phyloP scores from a whole-genome alignment of 1,284 basidiomycete genomes.

The Golubevia sp. region DNA sequence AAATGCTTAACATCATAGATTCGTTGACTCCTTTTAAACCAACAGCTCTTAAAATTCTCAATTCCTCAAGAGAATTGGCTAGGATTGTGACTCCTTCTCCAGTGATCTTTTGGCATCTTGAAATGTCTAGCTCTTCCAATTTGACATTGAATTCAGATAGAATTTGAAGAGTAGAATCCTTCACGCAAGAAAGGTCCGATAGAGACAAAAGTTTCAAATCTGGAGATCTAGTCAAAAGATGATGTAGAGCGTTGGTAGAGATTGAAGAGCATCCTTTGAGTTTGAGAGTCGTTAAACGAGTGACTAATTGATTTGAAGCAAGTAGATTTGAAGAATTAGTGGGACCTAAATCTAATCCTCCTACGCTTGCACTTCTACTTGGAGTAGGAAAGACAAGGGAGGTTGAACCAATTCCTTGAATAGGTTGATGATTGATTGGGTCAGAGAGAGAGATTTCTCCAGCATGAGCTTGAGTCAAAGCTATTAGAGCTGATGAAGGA shows the following conservation, averaged over 20 bases:
- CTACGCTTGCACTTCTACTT: slow-evolving; percentile 1
- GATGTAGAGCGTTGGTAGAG: slow-evolving; percentile 71
- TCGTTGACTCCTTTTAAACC: slow-evolving; percentile 71
- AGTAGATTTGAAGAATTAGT: background rate
- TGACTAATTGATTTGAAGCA: slow-evolving; percentile 6
- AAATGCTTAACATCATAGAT: slow-evolving; percentile 69
- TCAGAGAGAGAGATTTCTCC: too few species aligned
- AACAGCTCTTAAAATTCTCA: slow-evolving; percentile 67
- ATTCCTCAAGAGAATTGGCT: slow-evolving; percentile 66
- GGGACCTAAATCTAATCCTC: background rate
- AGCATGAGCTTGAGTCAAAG: slow-evolving; percentile 20
- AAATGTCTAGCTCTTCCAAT: slow-evolving; percentile 73
- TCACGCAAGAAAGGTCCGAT: slow-evolving; percentile 72
- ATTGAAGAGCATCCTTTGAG: slow-evolving; percentile 75
- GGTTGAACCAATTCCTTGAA: too few species aligned
- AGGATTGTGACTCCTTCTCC: slow-evolving; percentile 67
- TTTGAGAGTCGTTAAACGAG: slow-evolving; percentile 66
- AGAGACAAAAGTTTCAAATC: slow-evolving; percentile 70
- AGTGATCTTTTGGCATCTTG: slow-evolving; percentile 73
- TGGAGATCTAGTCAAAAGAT: slow-evolving; percentile 74
- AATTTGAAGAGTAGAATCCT: slow-evolving; percentile 73
- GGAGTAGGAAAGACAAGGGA: background rate
- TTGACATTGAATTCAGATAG: slow-evolving; percentile 68
- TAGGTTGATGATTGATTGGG: too few species aligned
- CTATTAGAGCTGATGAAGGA: slow-evolving; percentile 15